These are phyloP conservation scores for Coniella lustricola DNA, from an alignment of 2,329 filamentous ascomycete species.

Conservation along the genomic window DNA sequence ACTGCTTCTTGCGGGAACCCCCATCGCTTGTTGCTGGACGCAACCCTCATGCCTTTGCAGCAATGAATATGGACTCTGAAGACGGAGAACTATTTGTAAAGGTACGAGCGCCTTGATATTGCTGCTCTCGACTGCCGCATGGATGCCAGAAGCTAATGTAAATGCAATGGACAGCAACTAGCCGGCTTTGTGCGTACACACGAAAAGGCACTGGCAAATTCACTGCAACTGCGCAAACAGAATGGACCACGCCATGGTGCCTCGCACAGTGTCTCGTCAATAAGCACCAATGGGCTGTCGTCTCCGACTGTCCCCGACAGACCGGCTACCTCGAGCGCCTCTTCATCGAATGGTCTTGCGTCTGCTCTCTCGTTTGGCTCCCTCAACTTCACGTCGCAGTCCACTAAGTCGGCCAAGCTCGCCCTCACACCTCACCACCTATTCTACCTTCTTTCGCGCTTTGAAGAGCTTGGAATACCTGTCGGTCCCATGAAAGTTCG, in stretches of 20 bases:
- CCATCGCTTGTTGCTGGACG: slow-evolving; percentile 3
- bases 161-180: slow-evolving; percentile 61
- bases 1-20: slow-evolving; percentile 18
- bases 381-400: slow-evolving; percentile 77
- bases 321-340: slow-evolving; percentile 54
- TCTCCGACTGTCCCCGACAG: slow-evolving; percentile 54
- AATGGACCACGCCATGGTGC: slow-evolving; percentile 61
- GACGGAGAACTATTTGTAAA: slow-evolving; percentile 86
- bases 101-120: slow-evolving; percentile 43
- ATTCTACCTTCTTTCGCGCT: slow-evolving; percentile 91
- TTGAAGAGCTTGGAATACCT: slow-evolving; percentile 83
- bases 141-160: slow-evolving; percentile 22
- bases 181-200: slow-evolving; percentile 94
- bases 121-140: no score
- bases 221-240: slow-evolving; percentile 76
- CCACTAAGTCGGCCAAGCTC: slow-evolving; percentile 81
- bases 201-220: slow-evolving; percentile 95
- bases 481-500: slow-evolving; percentile 96
- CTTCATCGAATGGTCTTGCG: slow-evolving; percentile 68
- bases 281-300: slow-evolving; percentile 36
- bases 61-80: slow-evolving; percentile 72
- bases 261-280: slow-evolving; percentile 57
- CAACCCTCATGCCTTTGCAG: slow-evolving; percentile 40
- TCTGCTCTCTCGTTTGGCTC: slow-evolving; percentile 81
- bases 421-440: slow-evolving; percentile 93